phyloP scores from a whole-genome alignment of 164 flowering plant species.

The Vitis labrusca region DNA sequence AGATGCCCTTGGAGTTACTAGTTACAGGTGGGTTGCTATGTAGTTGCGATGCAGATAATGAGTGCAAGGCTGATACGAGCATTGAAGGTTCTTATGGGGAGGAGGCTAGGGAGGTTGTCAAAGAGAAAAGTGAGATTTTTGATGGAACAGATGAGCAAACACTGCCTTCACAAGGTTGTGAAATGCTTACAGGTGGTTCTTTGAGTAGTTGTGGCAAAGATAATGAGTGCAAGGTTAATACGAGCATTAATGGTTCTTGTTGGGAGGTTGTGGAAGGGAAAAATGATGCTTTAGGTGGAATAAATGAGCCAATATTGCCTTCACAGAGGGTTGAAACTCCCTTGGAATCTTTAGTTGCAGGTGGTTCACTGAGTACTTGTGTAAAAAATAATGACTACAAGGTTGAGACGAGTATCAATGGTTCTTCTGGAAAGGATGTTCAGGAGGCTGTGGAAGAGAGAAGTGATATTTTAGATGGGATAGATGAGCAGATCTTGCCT shows the following conservation, averaged over 20 bases:
- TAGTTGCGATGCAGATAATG: background rate
- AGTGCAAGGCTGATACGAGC: background rate
- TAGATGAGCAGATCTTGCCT: background rate
- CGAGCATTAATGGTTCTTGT: background rate
- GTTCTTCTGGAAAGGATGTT: background rate
- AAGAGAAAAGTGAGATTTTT: slow-evolving; percentile 1
- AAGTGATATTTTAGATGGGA: background rate
- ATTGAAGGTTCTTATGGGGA: background rate
- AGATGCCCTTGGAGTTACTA: slow-evolving; percentile 1
- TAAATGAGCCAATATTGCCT: background rate
- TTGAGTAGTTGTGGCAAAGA: background rate
- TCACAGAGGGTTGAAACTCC: background rate
- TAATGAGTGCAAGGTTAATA: background rate
- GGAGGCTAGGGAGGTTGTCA: background rate
- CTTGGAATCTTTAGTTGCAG: background rate
- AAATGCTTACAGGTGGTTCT: slow-evolving; percentile 3
- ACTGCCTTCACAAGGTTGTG: slow-evolving; percentile 1
- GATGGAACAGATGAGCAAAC: background rate
- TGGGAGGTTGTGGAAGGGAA: slow-evolving; percentile 1
- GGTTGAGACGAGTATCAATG: background rate
- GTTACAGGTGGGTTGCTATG: background rate
- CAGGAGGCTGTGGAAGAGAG: background rate
- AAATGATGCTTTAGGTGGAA: background rate
- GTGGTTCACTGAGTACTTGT: background rate
- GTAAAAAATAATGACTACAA: background rate